phyloP scores from a whole-genome alignment of 106 monocot genomes.

The Dendrobium catenatum region DNA sequence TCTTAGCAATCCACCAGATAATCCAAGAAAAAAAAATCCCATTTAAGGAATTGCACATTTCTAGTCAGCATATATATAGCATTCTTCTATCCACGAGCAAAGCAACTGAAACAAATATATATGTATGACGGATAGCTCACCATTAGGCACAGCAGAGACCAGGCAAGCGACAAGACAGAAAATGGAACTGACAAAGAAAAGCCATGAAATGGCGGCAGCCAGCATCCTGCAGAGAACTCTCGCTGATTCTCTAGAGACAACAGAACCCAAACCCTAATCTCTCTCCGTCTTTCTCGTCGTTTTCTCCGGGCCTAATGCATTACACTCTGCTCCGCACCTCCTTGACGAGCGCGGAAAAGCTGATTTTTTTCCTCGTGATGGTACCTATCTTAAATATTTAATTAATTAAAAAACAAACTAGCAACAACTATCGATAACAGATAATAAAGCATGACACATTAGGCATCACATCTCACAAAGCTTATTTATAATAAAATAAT shows the following conservation, averaged over 20 bases:
- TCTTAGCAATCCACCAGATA: not conserved
- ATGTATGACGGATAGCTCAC: slow-evolving; percentile 5
- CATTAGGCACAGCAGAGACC: slow-evolving; percentile 21
- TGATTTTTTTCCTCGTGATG: too few species aligned
- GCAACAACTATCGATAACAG: too few species aligned
- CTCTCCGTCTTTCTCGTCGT: not conserved
- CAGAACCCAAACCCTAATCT: not conserved
- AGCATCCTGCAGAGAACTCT: slow-evolving; percentile 12
- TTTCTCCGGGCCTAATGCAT: not conserved
- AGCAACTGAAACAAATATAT: not conserved
- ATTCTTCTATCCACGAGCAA: not conserved
- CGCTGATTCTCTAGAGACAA: slow-evolving; percentile 5
- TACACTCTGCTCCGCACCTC: not conserved
- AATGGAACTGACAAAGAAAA: slow-evolving; percentile 12
- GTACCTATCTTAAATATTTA: too few species aligned
- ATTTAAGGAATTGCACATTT: not conserved
- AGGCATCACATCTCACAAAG: too few species aligned
- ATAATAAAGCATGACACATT: too few species aligned
- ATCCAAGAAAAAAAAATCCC: not conserved
- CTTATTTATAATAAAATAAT: too few species aligned
- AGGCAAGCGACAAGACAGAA: not conserved
- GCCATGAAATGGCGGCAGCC: slow-evolving; percentile 10
- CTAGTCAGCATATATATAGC: not conserved
- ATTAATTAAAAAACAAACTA: too few species aligned
- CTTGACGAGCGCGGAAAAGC: not conserved